Percentiles rank a stretch among this genome's conserved stretches.
Conservation (phyloP, 148 eudicot species). For the Drosera capensis region DNA sequence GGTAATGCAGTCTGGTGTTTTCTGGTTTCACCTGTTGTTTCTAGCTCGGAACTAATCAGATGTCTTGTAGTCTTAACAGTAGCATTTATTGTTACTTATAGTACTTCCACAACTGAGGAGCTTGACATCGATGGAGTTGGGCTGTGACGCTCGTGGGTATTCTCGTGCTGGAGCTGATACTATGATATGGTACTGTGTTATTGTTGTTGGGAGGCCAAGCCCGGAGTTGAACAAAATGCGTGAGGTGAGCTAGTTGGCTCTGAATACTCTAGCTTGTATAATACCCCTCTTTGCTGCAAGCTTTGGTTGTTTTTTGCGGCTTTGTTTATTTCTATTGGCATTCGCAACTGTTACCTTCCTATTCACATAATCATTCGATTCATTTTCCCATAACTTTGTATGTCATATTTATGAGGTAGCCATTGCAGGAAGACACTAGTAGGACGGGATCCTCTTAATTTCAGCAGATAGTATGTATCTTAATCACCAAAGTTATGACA, state of each 20-base stretch:
- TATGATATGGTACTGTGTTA: conserved; percentile 74
- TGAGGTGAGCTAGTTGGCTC: conserved; percentile 42
- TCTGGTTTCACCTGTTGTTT: neutral
- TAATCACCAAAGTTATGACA: too few relatives aligned
- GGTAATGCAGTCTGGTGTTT: conserved; percentile 36
- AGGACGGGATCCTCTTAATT: too few relatives aligned
- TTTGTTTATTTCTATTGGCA: neutral
- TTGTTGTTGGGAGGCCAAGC: conserved; percentile 72
- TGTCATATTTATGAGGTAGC: too few relatives aligned
- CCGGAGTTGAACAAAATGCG: conserved; percentile 73
- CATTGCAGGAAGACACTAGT: too few relatives aligned
- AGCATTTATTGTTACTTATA: conserved; percentile 9
- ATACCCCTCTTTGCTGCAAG: neutral
- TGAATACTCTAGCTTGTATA: neutral
- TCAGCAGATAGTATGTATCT: too few relatives aligned
- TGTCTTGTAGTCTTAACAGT: too few relatives aligned
- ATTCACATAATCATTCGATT: too few relatives aligned
- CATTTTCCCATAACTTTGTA: too few relatives aligned
- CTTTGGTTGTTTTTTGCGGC: neutral
- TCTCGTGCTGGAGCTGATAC: conserved; percentile 67
- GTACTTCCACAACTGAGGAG: conserved; percentile 88
- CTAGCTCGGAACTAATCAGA: neutral
- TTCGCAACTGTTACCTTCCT: too few relatives aligned
- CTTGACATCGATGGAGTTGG: conserved; percentile 77
- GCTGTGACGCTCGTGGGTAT: conserved; percentile 75